These are phyloP conservation scores for Chlamydomonas sp. DNA, from an alignment of 139 green algal species.

Conservation along the genomic window DNA sequence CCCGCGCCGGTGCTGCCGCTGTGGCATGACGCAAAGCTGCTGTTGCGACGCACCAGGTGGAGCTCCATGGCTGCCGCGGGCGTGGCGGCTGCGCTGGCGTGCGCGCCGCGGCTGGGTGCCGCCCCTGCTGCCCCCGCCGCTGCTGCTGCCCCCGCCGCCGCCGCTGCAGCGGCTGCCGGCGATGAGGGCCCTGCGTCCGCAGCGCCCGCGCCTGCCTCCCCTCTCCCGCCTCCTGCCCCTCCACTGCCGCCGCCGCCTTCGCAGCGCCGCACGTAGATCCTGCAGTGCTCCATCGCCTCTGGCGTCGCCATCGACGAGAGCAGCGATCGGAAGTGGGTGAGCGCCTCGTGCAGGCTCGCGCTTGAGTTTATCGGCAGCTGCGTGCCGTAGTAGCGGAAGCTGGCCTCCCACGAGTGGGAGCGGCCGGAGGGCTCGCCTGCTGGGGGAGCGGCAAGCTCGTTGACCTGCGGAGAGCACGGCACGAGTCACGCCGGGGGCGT, in stretches of 20 bases:
- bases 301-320: not conserved
- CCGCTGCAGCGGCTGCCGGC: not conserved
- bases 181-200: not conserved
- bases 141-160: not conserved
- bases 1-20: not conserved
- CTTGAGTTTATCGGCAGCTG: no score
- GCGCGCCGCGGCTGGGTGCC: no score
- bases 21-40: not conserved
- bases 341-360: not conserved
- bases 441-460: no score
- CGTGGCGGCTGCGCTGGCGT: not conserved
- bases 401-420: no score
- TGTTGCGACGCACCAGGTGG: not conserved
- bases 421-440: no score
- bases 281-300: not conserved
- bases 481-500: no score
- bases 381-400: no score
- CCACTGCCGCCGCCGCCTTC: not conserved
- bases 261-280: constrained; percentile 5
- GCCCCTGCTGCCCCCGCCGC: not conserved
- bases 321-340: not conserved
- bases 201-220: not conserved
- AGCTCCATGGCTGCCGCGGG: not conserved
- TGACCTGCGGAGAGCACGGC: no score
- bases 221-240: not conserved